Percentiles rank a stretch among this genome's conserved stretches.
Evolutionary conservation across 2,329 filamentous ascomycete genomes (phyloP).

Genomic region (Tolypocladium guangdongense): DNA sequence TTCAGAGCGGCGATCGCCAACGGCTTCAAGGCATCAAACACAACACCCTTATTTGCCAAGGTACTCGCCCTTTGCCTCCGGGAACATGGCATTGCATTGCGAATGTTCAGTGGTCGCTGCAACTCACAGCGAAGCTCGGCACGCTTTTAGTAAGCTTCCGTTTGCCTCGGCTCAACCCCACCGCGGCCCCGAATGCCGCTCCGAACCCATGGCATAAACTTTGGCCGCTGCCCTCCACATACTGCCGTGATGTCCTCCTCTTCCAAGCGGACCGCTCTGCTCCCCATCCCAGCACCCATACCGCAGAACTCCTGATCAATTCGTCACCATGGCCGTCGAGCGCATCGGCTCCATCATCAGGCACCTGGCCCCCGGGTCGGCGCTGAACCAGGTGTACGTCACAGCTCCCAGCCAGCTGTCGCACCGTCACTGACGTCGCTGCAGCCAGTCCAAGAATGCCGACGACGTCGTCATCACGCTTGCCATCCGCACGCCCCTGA

Average conservation of each 20-base stretch:
- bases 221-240: neutral
- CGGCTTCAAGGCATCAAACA: neutral
- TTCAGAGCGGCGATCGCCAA: neutral
- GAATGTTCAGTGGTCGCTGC: neutral
- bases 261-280: neutral
- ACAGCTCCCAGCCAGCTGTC: neutral
- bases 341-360: constrained; percentile 79
- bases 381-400: constrained; percentile 66
- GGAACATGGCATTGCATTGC: neutral
- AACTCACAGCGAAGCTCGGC: neutral
- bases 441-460: constrained; percentile 78
- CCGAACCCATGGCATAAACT: constrained; percentile 5
- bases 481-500: constrained; percentile 77
- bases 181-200: constrained; percentile 11
- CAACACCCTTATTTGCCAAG: neutral
- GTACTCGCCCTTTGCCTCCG: neutral
- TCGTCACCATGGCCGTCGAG: constrained; percentile 61
- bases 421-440: neutral
- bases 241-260: neutral
- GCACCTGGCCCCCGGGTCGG: constrained; percentile 67
- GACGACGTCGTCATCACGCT: constrained; percentile 96
- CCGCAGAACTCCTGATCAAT: neutral
- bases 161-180: constrained; percentile 21
- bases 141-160: constrained; percentile 4
- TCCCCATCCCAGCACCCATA: neutral